Evolutionary conservation across 2,329 filamentous ascomycete genomes (phyloP).

Genomic region (Ophiosphaerella narmari): DNA sequence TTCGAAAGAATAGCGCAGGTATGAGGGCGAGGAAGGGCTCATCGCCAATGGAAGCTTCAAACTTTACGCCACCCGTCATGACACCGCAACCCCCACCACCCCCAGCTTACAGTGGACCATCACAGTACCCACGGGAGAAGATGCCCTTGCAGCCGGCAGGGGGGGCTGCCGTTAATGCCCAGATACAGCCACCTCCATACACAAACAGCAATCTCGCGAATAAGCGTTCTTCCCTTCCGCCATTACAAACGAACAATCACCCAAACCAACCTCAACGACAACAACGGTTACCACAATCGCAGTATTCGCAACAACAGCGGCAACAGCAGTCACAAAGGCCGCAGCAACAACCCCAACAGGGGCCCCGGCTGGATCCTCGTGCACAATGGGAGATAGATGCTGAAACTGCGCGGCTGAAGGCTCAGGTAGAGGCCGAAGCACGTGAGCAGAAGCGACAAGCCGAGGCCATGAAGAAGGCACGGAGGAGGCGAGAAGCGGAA

Average conservation of each 20-base stretch:
- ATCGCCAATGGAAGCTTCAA: constrained; percentile 34
- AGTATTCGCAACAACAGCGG: constrained; percentile 6
- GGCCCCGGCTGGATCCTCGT: constrained; percentile 51
- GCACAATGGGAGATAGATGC: constrained; percentile 58
- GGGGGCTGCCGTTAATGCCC: constrained; percentile 18
- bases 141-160: constrained; percentile 16
- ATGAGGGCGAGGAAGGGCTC: constrained; percentile 42
- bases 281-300: constrained; percentile 5
- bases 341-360: constrained; percentile 7
- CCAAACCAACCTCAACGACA: constrained; percentile 15
- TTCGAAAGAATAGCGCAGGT: constrained; percentile 45
- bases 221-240: constrained; percentile 36
- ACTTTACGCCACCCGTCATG: constrained; percentile 37
- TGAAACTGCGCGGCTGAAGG: constrained; percentile 54
- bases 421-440: constrained; percentile 50
- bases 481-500: constrained; percentile 62
- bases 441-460: constrained; percentile 53
- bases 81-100: constrained; percentile 37
- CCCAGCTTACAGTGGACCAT: constrained; percentile 26
- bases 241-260: constrained; percentile 30
- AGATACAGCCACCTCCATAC: constrained; percentile 22
- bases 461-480: constrained; percentile 57
- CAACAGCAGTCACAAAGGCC: constrained; percentile 5
- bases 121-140: constrained; percentile 29
- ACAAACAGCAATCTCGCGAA: constrained; percentile 16